Percentiles rank a stretch among this genome's conserved stretches.
phyloP scores from a whole-genome alignment of 2,329 filamentous ascomycete species.

The Botrytis elliptica region DNA sequence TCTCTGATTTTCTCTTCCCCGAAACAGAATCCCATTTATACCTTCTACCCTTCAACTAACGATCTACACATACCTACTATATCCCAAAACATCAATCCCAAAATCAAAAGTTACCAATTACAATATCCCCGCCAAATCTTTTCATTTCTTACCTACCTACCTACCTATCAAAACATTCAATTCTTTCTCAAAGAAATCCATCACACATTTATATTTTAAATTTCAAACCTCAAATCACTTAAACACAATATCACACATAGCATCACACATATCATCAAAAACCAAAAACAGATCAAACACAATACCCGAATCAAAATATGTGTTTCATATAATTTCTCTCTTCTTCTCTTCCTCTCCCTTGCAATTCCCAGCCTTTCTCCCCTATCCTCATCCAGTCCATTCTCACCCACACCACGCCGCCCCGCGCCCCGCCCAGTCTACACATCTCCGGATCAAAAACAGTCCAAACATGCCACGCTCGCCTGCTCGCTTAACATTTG shows the following conservation, averaged over 20 bases:
- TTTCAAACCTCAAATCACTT: background rate
- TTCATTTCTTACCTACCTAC: background rate
- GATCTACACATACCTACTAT: background rate
- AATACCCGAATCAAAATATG: background rate
- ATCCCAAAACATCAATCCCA: background rate
- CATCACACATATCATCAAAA: background rate
- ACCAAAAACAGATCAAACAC: background rate
- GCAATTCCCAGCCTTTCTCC: no score
- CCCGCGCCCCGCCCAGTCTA: background rate
- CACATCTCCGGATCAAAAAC: background rate
- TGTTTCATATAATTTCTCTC: slow-evolving; percentile 9
- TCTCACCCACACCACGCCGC: background rate
- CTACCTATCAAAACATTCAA: background rate
- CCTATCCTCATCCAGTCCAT: background rate
- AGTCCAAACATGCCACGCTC: background rate
- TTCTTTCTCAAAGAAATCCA: background rate
- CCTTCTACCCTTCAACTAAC: background rate
- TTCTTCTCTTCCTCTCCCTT: background rate
- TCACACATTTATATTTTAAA: background rate
- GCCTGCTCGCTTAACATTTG: background rate
- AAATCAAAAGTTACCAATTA: background rate
- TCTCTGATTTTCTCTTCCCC: background rate
- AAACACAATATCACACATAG: background rate
- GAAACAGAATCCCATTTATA: background rate
- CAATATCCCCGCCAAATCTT: background rate